Percentiles rank a stretch among this genome's conserved stretches.
These are phyloP conservation scores for Lasiodiplodia theobromae DNA, from an alignment of 2,329 filamentous ascomycete genomes.

Conservation along the genomic window DNA sequence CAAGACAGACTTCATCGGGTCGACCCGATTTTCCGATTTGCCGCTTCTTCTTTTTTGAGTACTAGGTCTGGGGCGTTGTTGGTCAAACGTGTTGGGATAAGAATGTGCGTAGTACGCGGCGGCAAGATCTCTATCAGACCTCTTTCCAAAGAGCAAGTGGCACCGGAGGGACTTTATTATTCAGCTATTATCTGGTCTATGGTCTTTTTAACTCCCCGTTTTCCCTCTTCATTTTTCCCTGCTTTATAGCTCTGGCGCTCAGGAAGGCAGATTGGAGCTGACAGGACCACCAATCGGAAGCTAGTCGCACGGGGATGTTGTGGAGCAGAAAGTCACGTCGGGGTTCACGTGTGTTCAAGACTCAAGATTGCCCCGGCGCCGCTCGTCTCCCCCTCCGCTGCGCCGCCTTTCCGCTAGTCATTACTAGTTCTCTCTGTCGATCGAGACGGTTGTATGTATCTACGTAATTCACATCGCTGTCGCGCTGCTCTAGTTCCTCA, in stretches of 20 bases:
- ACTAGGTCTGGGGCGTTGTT: constrained; percentile 17
- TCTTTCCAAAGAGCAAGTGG: neutral
- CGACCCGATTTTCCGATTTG: neutral
- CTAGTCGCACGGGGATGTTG: neutral
- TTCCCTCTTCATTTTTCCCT: neutral
- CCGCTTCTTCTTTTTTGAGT: neutral
- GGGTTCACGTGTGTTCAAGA: neutral
- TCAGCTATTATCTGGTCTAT: constrained; percentile 9
- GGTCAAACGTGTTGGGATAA: constrained; percentile 12
- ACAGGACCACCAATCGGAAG: neutral
- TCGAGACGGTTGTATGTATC: neutral
- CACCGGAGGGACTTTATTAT: neutral
- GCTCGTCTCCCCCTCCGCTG: neutral
- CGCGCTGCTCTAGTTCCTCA: neutral
- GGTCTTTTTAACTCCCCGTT: neutral
- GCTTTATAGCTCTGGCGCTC: constrained; percentile 7
- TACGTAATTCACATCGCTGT: neutral
- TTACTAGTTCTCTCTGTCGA: neutral
- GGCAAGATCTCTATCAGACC: neutral
- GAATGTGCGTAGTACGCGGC: neutral
- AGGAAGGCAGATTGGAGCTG: constrained; percentile 2
- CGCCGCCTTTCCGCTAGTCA: neutral
- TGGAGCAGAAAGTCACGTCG: neutral
- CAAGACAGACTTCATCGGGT: neutral
- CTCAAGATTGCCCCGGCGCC: neutral